Evolutionary conservation across 2,329 filamentous ascomycete species (phyloP).

Genomic region (Apiospora marii): DNA sequence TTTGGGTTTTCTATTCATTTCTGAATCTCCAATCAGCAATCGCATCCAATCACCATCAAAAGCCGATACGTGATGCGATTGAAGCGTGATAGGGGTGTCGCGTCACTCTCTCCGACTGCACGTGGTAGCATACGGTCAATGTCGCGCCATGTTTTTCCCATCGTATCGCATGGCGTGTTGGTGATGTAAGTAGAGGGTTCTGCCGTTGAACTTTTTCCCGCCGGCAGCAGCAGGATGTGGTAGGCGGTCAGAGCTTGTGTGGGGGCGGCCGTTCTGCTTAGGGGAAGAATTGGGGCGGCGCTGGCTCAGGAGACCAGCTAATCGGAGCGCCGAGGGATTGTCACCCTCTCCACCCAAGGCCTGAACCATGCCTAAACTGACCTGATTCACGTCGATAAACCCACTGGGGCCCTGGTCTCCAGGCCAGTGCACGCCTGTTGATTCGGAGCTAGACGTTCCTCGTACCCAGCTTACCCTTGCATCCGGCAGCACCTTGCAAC

Average conservation of each 20-base stretch:
- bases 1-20: not conserved
- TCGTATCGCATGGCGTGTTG: not conserved
- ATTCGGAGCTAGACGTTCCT: not conserved
- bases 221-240: not conserved
- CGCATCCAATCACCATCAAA: not conserved
- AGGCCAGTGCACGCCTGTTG: not conserved
- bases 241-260: constrained; percentile 17
- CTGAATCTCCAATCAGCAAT: not conserved
- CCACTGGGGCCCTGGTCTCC: not conserved
- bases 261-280: not conserved
- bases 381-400: constrained; percentile 1
- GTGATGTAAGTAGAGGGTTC: constrained; percentile 2
- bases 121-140: not conserved
- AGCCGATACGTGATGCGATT: not conserved
- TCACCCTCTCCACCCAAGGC: not conserved
- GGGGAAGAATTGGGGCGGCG: not conserved
- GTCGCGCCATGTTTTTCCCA: constrained; percentile 4
- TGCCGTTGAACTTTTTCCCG: not conserved
- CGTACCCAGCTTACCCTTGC: constrained; percentile 1
- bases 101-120: not conserved
- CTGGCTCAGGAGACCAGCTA: not conserved
- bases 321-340: constrained; percentile 2
- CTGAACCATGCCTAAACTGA: constrained; percentile 6
- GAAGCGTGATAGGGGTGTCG: not conserved
- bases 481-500: not conserved